Base-by-base conservation (phyloP, 352 stramenopile species). In the Pythium myriotylum region DNA sequence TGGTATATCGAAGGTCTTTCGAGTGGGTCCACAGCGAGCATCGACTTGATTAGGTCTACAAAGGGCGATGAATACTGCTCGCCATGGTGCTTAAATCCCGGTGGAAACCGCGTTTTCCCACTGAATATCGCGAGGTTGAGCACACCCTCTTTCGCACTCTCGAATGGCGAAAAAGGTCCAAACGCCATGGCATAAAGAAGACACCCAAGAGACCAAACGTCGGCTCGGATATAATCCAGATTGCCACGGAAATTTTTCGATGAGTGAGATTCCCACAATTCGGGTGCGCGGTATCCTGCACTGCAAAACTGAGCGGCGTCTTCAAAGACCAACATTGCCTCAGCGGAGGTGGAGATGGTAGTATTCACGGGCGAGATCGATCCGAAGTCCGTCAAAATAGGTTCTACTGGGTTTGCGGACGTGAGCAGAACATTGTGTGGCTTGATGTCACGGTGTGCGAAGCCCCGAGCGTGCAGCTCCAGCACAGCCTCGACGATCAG, bases 121-220 rank as follows among this genome's bases (percentile, higher is more conserved):
- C 92, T 92, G 8, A 76, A 60, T 55, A 89, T 88, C 3, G 79
- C 81, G 17, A 88, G 72, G 14, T 66, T 65, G 39, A 82, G 69
- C 4, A 89, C 75, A 26, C 81, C 79, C 9, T 87, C 65, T 20
- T 47, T 71, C 17, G 68, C 59, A 41, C 74, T 79, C 61, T 98
- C 94, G 68, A 97, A 97, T 0, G 94, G 94, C 46, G 88, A 97
- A 45, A 84, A 87, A 16, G 84, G 81, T 3, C 93, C 92, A 68
- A 92, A 98, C 33, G 94, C 81, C 71, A 98, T 91, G 1, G 89
- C 90, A 69, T 96, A 98, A 0, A 98, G 70, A 13, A 93, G 60
- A 56, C 91, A 97, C 4, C 93, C 93, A 23, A 97, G 81, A 37
- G 77, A 83, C 92, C 92, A 98, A 23, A 98, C 88, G 65, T 98